Conservation (phyloP, 2,329 filamentous ascomycete species). For the Huntiella abstrusa region DNA sequence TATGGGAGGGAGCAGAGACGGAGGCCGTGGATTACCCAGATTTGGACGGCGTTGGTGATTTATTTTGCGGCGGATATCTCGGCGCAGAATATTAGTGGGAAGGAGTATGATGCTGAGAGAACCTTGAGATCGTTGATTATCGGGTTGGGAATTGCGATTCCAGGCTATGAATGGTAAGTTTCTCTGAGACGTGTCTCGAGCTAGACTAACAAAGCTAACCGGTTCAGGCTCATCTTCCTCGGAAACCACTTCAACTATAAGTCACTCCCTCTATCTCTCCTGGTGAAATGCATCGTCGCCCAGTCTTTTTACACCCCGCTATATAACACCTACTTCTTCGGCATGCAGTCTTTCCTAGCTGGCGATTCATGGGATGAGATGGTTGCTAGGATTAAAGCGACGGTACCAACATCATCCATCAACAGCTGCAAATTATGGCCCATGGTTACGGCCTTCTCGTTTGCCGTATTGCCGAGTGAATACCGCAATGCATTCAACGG, state of each 20-base stretch:
- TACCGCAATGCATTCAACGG: constrained; percentile 68
- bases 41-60: constrained; percentile 56
- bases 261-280: constrained; percentile 50
- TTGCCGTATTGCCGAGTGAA: constrained; percentile 63
- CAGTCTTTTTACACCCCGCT: constrained; percentile 65
- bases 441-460: constrained; percentile 66
- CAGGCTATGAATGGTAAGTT: constrained; percentile 60
- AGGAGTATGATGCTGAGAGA: constrained; percentile 47
- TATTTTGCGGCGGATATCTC: constrained; percentile 62
- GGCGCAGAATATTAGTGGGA: constrained; percentile 49
- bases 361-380: constrained; percentile 47
- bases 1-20: constrained; percentile 55
- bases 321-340: constrained; percentile 73
- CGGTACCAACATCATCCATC: constrained; percentile 55
- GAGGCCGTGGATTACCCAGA: constrained; percentile 61
- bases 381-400: constrained; percentile 50
- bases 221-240: constrained; percentile 55
- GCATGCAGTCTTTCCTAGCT: constrained; percentile 54
- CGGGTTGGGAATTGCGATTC: constrained; percentile 44
- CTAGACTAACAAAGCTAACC: too few species aligned
- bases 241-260: constrained; percentile 68
- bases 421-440: constrained; percentile 85
- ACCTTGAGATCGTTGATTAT: constrained; percentile 57
- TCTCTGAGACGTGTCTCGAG: too few species aligned
- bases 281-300: constrained; percentile 61